Base-by-base conservation (phyloP, 495 filamentous ascomycete species). In the Penicillium coffeae region DNA sequence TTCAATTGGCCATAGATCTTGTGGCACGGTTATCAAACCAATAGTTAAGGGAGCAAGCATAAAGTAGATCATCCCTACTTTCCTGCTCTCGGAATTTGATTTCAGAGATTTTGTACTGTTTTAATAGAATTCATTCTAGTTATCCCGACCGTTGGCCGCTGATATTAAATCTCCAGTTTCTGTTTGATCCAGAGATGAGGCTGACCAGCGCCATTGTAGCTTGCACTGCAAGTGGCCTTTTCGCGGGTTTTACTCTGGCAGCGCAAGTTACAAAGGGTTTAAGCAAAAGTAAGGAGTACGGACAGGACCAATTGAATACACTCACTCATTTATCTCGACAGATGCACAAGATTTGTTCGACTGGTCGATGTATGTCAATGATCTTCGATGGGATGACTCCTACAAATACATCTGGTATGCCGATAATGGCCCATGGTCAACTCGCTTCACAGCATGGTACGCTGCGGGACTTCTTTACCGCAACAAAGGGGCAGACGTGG, bases 381-480 rank as follows among this genome's bases (percentile, higher is more conserved):
- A 63, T 37, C 47, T 54, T 8, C 53, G 62, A 1, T 65, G 52
- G 50, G 62, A 65, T 25, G 47, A 60, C 33, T 61, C 59, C 0
- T 65, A 65, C 36, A 65, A 63, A n/a, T 58, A 51, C 33, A 48
- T 63, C 33, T 58, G 49, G 37, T 65, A 63, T 35, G 45, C 57
- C 2, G 57, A 63, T 33, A 60, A 51, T 18, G 62, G 62, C 1
- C 59, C 62, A 25, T 65, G 62, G 62, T 60, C 56, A 46, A 55
- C 55, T 21, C 56, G 62, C 14, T 65, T 65, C 40, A 65, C 62
- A 8, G 56, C 59, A 13, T 65, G 62, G 62, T 65, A 65, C 47
- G 52, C 45, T 19, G 56, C 62, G 1, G 62, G 62, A 14, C 48
- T 65, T 4, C 38, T 65, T 10, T 52, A 58, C 27, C 51, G 62